Base-by-base conservation (phyloP, 257 asterid species). In the Solanum sejunctum region DNA sequence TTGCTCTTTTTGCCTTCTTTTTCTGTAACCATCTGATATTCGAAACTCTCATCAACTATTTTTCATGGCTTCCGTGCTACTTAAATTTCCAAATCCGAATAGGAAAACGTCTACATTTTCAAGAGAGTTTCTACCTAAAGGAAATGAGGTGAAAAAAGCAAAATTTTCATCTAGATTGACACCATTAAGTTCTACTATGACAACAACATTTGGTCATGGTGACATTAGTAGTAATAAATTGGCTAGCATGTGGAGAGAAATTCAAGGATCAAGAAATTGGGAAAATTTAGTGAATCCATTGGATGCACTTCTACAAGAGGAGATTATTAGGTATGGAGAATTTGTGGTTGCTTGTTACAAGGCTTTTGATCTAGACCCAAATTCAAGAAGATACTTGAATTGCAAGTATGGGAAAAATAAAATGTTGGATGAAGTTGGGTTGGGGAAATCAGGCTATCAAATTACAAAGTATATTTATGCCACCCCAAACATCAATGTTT, bases 201-300 rank as follows among this genome's bases (percentile, higher is more conserved):
- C 41, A 5, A 9, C 17, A 36, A 39, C 39, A 36, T 36, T 21
- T 63, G 67, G 32, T 60, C 32, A 60, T 60, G 1, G 13, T 21
- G 9, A 20, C 18, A 43, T 52, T 13, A 32, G 12, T 73, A 72
- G 1, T 47, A 23, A 85, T 28, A 89, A 69, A 39, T 85, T 93
- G 39, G 85, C 92, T 7, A 54, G 70, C 21, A 79, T 71, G 20
- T 93, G 97, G 97, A 86, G 89, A 54, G 93, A 93, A 56, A 86
- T 93, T 3, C 95, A 92, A 36, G 97, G 94, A 5, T 26, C 81
- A 18, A 89, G 91, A 72, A 84, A 92, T 82, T 93, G 97, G 95
- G 89, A 91, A 83, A 86, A 89, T 84, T 88, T 93, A 54, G 87
- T 93, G 3, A 86, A 90, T 7, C 97, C 97, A 55, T 61, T 93